Evolutionary conservation across 306 rosid genomes (phyloP).

Genomic region (Hylodesmum podocarpum): DNA sequence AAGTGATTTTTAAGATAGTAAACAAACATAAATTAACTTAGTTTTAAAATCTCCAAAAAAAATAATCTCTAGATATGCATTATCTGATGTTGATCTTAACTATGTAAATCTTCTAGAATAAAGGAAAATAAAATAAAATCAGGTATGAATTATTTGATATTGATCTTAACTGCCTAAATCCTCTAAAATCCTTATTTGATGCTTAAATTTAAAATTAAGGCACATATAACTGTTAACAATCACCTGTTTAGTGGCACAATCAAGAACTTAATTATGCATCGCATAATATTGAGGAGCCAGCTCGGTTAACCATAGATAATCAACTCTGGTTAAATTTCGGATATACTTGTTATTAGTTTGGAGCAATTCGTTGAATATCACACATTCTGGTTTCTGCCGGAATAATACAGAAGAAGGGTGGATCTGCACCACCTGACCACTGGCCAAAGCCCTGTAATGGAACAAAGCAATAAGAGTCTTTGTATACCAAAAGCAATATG

Average conservation of each 20-base stretch:
- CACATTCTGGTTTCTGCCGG: slow-evolving; percentile 69
- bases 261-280: slow-evolving; percentile 47
- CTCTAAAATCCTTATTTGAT: too few species aligned
- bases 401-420: slow-evolving; percentile 90
- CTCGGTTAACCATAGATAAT: slow-evolving; percentile 80
- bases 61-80: too few species aligned
- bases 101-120: too few species aligned
- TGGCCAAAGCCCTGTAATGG: slow-evolving; percentile 75
- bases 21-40: too few species aligned
- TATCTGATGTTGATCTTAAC: too few species aligned
- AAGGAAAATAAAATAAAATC: too few species aligned
- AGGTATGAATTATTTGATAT: too few species aligned
- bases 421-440: slow-evolving; percentile 84
- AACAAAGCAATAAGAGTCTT: slow-evolving; percentile 14
- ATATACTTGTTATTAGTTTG: slow-evolving; percentile 78
- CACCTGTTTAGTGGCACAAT: slow-evolving; percentile 37
- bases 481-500: slow-evolving; percentile 3
- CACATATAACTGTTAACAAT: too few species aligned
- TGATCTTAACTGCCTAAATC: too few species aligned
- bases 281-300: slow-evolving; percentile 89
- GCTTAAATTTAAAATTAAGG: too few species aligned
- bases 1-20: too few species aligned
- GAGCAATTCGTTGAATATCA: slow-evolving; percentile 72
- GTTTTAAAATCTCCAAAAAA: too few species aligned
- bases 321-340: slow-evolving; percentile 70